phyloP scores from a whole-genome alignment of 768 basidiomycete species.

The Baorangia bicolor region DNA sequence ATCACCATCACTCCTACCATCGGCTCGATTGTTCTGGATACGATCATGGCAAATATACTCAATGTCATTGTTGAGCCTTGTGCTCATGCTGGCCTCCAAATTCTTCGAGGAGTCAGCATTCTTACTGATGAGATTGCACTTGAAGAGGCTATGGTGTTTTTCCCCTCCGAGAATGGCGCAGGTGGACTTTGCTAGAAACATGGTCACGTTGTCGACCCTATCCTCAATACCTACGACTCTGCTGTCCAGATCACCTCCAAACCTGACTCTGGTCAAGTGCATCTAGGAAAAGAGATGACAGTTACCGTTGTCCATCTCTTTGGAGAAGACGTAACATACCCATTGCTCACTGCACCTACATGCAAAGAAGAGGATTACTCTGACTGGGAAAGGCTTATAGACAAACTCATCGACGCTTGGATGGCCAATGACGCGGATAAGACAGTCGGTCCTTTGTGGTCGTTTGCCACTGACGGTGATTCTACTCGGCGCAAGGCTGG shows the following conservation, averaged over 20 bases:
- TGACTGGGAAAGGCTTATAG: background rate
- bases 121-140: background rate
- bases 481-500: background rate
- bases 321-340: background rate
- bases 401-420: background rate
- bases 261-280: background rate
- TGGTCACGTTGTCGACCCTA: background rate
- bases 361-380: background rate
- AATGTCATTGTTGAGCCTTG: background rate
- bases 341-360: background rate
- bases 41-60: background rate
- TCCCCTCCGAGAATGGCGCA: background rate
- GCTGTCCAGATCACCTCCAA: background rate
- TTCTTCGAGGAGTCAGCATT: background rate
- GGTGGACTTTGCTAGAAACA: background rate
- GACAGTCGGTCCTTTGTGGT: background rate
- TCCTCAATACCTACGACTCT: background rate
- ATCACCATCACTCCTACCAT: background rate
- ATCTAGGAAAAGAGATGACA: background rate
- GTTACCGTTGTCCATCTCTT: background rate
- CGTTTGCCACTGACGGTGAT: background rate
- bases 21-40: background rate
- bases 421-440: background rate
- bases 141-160: background rate
- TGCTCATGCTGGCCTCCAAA: background rate